Base-by-base conservation (phyloP, 1,139 yeast species). In the Geotrichum aggregatum region DNA sequence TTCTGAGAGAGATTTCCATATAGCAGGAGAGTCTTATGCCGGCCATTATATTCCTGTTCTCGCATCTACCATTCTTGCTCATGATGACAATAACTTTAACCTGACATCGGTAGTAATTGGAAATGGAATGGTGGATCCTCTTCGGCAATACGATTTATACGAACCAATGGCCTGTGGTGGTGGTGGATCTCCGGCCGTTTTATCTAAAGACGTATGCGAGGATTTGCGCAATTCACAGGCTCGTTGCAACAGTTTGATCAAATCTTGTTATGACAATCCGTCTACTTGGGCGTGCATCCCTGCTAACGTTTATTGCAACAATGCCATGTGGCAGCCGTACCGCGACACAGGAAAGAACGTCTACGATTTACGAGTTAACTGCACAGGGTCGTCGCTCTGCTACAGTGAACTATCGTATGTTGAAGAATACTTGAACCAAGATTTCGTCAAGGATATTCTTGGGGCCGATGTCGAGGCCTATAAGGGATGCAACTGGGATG, bases 1-100 rank as follows among this genome's bases (percentile, higher is more conserved):
- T 63, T 60, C 68, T n/a, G 75, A 78, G 58, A 63, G 58, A 51
- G 76, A 76, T 43, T 86, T 87, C 78, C 95, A 87, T 67, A 83
- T 87, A 66, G 82, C 95, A 51, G 95, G 95, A 55, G 95, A 87
- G 69, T 84, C 92, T 11, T 87, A 87, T 63, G 95, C 88, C 36
- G 96, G 95, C 42, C 95, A 86, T 68, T 87, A 87, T 66, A 81
- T 87, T 58, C 96, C 96, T 26, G 80, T 76, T 24, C 82, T 87
- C 68, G 92, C 92, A 16, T 72, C 78, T 46, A 94, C 85, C 65
- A 85, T 87, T 57, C 69, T 84, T 56, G 82, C 81, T 22, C 65
- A 80, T 80, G 54, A 57, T 18, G 87, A 83, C 63, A 76, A 85
- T 56, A 71, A 78, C 18, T 86, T 87, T 66, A 79, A 85, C 59